These are phyloP conservation scores for Scheffersomyces stipitis DNA, from an alignment of 805 yeast genomes.

Conservation along the genomic window DNA sequence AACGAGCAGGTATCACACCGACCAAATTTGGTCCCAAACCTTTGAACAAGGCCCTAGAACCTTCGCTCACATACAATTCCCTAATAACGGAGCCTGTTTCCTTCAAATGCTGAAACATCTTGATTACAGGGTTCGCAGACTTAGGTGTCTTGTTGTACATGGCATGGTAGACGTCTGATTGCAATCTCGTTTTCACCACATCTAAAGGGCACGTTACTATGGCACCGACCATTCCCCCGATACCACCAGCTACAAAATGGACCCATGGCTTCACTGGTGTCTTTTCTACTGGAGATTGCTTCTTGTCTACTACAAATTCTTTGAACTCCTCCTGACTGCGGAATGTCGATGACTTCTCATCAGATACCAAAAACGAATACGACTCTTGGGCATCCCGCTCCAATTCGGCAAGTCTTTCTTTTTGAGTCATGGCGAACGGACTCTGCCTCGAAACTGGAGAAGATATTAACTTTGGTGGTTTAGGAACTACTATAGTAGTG, in stretches of 20 bases:
- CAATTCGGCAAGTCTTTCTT: conserved; percentile 19
- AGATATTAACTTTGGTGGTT: not conserved
- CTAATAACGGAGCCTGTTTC: conserved; percentile 78
- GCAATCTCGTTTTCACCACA: conserved; percentile 92
- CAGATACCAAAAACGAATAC: conserved; percentile 63
- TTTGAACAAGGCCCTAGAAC: conserved; percentile 81
- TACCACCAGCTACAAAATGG: conserved; percentile 86
- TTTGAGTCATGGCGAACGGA: not conserved
- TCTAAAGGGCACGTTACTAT: conserved; percentile 92
- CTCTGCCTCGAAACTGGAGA: too few species aligned
- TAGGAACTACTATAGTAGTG: too few species aligned
- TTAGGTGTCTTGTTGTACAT: conserved; percentile 51
- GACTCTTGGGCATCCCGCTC: conserved; percentile 60
- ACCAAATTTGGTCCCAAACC: conserved; percentile 96
- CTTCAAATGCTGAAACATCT: conserved; percentile 66
- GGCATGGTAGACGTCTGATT: conserved; percentile 76
- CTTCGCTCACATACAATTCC: conserved; percentile 72
- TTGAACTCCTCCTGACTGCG: conserved; percentile 36
- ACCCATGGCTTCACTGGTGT: conserved; percentile 43
- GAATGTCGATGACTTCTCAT: conserved; percentile 63
- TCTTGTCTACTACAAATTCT: conserved; percentile 2
- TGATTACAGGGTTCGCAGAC: conserved; percentile 35
- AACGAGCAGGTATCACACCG: conserved; percentile 97
- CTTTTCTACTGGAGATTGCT: conserved; percentile 2
- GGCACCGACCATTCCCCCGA: conserved; percentile 99